Base-by-base conservation (phyloP, 2,329 filamentous ascomycete genomes). In the Cladophialophora psammophila region DNA sequence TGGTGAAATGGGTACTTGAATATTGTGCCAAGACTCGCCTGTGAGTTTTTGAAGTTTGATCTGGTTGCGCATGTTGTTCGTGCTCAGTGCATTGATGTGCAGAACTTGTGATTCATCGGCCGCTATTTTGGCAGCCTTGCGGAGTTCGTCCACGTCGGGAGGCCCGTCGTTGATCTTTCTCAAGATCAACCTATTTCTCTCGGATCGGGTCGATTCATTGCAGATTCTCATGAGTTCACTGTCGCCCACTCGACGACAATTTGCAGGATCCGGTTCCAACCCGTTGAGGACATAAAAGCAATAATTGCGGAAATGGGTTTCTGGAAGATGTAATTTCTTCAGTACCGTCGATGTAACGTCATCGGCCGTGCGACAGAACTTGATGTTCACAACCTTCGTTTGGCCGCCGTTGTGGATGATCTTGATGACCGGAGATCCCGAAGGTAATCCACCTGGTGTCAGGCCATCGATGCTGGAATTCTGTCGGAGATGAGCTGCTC, bases 271-370 rank as follows among this genome's bases (percentile, higher is more conserved):
- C 1, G 94, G 90, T 56, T 97, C 93, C 45, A 93, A 83, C 59
- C 94, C 94, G 72, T 92, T 90, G 66, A 98, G 84, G 0, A 97
- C 90, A 84, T 95, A 98, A 81, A 99, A 98, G 82, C 94, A 97
- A 80, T 97, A 98, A 75, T 96, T 97, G 74, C 93, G 88, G 77
- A 95, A 91, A 75, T 97, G 93, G 69, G 94, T 92, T 76, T 97
- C 93, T 26, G 93, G 91, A 35, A 97, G 85, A 48, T 90, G 89
- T 70, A 97, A 92, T 78, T 98, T 98, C 72, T 91, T 88, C 53
- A 98, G 81, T 0, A 95, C 96, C 68, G 92, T 91, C 54, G 93
- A 86, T 83, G 97, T 94, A 60, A 98, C 92, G 72, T 98, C 93
- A 75, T 97, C 95, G 68, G 93, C 91, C 5, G 91, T 95, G 75